Percentiles rank a stretch among this genome's conserved stretches.
phyloP scores from a whole-genome alignment of 2,329 filamentous ascomycete genomes.

The Fusarium sp. region DNA sequence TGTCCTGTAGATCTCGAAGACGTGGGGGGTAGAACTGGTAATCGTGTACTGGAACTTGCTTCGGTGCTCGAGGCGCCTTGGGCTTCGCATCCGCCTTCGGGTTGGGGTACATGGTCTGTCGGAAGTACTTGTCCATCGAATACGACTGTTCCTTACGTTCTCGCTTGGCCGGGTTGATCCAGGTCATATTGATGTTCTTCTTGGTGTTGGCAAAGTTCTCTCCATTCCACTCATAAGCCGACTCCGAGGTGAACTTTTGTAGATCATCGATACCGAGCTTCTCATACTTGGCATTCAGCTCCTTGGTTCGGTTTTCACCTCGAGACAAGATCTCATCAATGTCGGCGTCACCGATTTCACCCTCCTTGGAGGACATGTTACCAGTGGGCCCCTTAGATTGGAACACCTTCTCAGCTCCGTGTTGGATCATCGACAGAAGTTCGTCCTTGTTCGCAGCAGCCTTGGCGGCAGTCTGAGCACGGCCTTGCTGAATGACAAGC shows the following conservation, averaged over 20 bases:
- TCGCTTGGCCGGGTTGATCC: conserved; percentile 99
- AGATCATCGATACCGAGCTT: conserved; percentile 96
- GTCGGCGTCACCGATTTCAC: conserved; percentile 83
- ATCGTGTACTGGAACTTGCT: conserved; percentile 91
- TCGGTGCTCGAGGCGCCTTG: conserved; percentile 94
- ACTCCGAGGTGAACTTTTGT: conserved; percentile 97
- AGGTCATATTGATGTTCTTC: conserved; percentile 91
- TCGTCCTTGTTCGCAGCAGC: conserved; percentile 96
- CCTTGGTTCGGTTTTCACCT: conserved; percentile 88
- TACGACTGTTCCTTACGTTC: conserved; percentile 98
- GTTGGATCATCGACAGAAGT: conserved; percentile 97
- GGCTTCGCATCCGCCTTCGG: conserved; percentile 92
- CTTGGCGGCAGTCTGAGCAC: conserved; percentile 90
- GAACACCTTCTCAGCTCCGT: conserved; percentile 96
- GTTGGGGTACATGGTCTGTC: conserved; percentile 82
- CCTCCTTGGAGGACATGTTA: conserved; percentile 67
- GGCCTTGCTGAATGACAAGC: conserved; percentile 96
- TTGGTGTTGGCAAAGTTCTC: conserved; percentile 93
- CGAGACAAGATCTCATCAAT: conserved; percentile 89
- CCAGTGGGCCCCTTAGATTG: conserved; percentile 76
- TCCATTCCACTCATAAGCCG: conserved; percentile 98
- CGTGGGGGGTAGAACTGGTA: conserved; percentile 95
- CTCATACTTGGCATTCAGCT: conserved; percentile 94
- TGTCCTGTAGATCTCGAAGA: conserved; percentile 90
- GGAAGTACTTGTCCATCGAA: conserved; percentile 99